Evolutionary conservation across 148 eudicot genomes (phyloP), one percentile per base, ranked within the genome.

Genomic region (Silene conica): DNA sequence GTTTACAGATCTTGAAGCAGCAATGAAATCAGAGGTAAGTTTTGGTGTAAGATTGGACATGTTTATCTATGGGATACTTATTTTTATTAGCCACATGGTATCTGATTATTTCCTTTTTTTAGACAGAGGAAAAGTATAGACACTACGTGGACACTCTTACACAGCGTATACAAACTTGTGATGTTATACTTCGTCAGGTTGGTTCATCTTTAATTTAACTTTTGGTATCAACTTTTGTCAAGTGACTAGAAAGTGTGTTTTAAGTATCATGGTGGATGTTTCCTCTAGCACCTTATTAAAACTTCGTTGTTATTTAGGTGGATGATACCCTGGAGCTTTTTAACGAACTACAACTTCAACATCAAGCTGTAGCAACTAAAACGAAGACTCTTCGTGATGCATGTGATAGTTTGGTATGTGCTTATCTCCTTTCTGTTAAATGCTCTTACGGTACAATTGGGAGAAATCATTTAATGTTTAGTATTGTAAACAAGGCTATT

Each of bases 91-190:
- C 31, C 46, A 20, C 69, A 23, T 68, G 12, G 62, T 63, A 25
- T 78, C 79, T 84, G 80, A 76, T 67, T 71, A 63, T 73, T 64
- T 62, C 70, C 70, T 58, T 81, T 74, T 59, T 78, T 46, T 85
- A 95, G 99, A 95, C 99, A 55, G 99, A 95, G 86, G 97, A 95
- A 82, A 95, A 95, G 84, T 95, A 95, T 82, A 92, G 86, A 76
- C 99, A 95, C 71, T 95, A 92, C 76, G 90, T 95, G 64, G 89
- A 83, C 83, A 88, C 86, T 66, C 85, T 92, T 76, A 89, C 91
- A 63, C 90, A 95, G 76, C 87, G 87, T 59, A 92, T 95, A 79
- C 90, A 92, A 82, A 90, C 90, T 62, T 95, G 99, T 79, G 96
- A 92, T 85, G 82, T 77, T 70, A 92, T 95, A 75, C 97, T 94